Conservation (phyloP, 2,329 filamentous ascomycete species). For the Xylariales sp. region DNA sequence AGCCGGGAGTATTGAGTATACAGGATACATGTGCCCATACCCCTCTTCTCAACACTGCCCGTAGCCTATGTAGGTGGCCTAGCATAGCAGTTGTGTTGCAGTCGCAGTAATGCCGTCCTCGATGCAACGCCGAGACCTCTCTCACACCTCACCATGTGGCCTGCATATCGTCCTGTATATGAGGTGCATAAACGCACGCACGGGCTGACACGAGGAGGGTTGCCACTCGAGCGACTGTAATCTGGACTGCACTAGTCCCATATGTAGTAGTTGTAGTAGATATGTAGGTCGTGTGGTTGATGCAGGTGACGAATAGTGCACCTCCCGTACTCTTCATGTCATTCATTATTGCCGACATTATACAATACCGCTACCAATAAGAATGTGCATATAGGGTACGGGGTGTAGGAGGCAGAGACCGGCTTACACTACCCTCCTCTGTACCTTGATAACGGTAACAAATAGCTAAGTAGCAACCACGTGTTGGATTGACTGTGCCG, state of each 20-base stretch:
- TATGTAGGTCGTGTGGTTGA: constrained; percentile 1
- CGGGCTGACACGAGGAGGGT: constrained; percentile 37
- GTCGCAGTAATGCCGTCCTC: constrained; percentile 27
- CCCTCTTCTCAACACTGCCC: constrained; percentile 13
- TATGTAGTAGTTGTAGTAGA: constrained; percentile 2
- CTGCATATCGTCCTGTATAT: constrained; percentile 35
- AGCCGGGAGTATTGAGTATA: neutral
- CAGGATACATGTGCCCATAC: neutral
- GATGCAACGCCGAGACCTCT: constrained; percentile 35
- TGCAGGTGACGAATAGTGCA: constrained; percentile 17
- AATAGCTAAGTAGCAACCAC: constrained; percentile 22
- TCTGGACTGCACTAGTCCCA: neutral
- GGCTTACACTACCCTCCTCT: too few species aligned
- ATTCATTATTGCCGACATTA: neutral
- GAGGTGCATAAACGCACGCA: constrained; percentile 38
- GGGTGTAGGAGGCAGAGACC: too few species aligned
- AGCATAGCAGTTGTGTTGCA: constrained; percentile 12
- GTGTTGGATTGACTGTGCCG: constrained; percentile 29
- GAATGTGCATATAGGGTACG: neutral
- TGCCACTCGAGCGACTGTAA: constrained; percentile 25
- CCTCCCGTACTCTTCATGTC: constrained; percentile 6
- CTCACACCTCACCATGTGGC: constrained; percentile 40
- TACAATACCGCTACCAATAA: neutral
- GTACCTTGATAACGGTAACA: too few species aligned
- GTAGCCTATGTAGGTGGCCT: neutral